A percentile compares a stretch with the other conserved stretches of the same genome.
These are phyloP conservation scores for Trichophyton verrucosum DNA, from an alignment of 2,329 filamentous ascomycete species.

Conservation along the genomic window DNA sequence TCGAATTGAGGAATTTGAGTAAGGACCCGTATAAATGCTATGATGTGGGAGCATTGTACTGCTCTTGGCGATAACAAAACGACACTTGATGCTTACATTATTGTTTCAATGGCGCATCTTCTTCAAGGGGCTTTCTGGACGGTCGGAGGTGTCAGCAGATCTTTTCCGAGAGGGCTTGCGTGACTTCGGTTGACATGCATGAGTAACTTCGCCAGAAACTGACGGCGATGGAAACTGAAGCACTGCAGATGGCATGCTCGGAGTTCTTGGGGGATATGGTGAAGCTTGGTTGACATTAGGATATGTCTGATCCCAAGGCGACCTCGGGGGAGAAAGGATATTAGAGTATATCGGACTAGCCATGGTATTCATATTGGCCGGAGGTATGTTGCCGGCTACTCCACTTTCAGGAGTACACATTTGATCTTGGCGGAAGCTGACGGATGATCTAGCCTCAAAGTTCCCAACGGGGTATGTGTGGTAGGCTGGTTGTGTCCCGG, in stretches of 20 bases:
- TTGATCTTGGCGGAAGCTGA: not conserved
- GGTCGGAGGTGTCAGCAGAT: not conserved
- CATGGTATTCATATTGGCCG: not conserved
- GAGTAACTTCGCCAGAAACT: not conserved
- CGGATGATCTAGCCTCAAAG: not conserved
- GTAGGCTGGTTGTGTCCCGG: not conserved
- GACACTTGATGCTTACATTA: not conserved
- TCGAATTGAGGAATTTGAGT: not conserved
- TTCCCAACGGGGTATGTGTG: not conserved
- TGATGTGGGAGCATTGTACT: not conserved
- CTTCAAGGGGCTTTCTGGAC: not conserved
- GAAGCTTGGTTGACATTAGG: not conserved
- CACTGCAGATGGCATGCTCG: not conserved
- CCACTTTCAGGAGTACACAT: not conserved
- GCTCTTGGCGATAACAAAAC: not conserved
- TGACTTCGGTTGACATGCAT: not conserved
- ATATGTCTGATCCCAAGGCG: not conserved
- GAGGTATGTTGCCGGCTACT: not conserved
- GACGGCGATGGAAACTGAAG: not conserved
- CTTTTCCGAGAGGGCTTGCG: not conserved
- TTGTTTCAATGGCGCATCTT: not conserved
- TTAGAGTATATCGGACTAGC: not conserved
- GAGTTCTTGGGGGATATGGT: not conserved
- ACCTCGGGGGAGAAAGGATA: not conserved
- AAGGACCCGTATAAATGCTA: no score